Evolutionary conservation across 202 grass and related monocot species (phyloP), one percentile per base, ranked within the genome.

Genomic region (Musa balbisiana): DNA sequence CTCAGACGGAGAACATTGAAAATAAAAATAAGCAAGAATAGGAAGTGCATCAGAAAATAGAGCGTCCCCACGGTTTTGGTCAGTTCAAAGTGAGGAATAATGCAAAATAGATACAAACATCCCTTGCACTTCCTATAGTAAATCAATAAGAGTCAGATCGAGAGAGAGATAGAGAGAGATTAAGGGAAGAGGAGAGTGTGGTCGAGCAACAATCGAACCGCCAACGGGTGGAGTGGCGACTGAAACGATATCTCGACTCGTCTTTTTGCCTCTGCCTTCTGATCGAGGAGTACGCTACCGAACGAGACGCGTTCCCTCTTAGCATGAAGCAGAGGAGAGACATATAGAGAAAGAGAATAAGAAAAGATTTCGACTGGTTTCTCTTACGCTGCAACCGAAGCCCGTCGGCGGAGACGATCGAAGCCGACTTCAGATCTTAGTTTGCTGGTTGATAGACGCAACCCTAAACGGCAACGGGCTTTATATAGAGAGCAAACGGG

Each of bases 221-320:
- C 77, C 77, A 71, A 79, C 29, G 29, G 52, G 26, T 53, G 11
- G 53, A 79, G 26, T 79, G 77, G 77, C 77, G n/a, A 58, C 66
- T 59, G 77, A 79, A 79, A 79, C 77, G 77, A 79, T 79, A 59
- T 79, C 77, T 79, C 77, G 77, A 54, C 77, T 69, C 77, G 13
- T 79, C 77, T 22, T 25, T 14, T 79, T 59, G 52, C 77, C 66
- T 50, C 53, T 1, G 49, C 60, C 49, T 51, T 74, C 14, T 56
- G 10, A 2, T 17, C 16, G 23, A 70, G 67, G 17, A 19, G 1
- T 9, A 51, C 67, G 67, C 49, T 8, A 49, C 20, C 2, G 43
- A 5, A 70, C 17, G 51, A 51, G 67, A 21, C 22, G 67, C 67
- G 63, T 25, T 66, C 43, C 67, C 67, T 43, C 27, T 51, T 70